Evolutionary conservation across 2,329 filamentous ascomycete species (phyloP), one percentile per base, ranked within the genome.

Genomic region (Venturia carpophila): DNA sequence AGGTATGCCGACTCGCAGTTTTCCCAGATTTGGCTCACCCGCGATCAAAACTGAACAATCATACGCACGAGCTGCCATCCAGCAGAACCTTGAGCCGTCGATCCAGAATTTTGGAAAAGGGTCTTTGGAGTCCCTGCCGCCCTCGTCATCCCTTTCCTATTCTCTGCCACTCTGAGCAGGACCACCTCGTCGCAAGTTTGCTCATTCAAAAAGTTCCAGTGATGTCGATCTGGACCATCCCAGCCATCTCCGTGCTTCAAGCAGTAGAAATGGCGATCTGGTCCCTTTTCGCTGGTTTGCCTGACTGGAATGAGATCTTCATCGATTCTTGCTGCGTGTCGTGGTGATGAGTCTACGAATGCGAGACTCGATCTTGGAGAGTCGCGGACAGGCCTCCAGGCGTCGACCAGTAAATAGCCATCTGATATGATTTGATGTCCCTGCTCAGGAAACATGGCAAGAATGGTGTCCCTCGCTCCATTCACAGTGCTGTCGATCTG

Each of bases 301-400:
- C 30, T 39, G 52, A 58, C 52, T 58, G 52, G 52, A 5, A 58
- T 58, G 52, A 58, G 52, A n/a, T 58, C 52, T 37, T 34, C 52
- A 27, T 58, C 52, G 52, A 58, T 58, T 19, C 52, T 58, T 37
- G 52, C 37, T 34, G 30, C 52, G 30, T 58, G 52, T 58, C 52
- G 52, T 37, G 52, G 52, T 3, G 52, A 34, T 37, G 52, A 58
- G 21, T 58, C 52, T 37, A 58, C 52, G 30, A 58, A 58, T 37
- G 52, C 52, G 37, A 58, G 52, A n/a, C 52, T 58, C 52, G 30
- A n/a, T 58, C 52, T 19, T 58, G 30, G 52, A n/a, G 27, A 34
- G 7, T 58, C 27, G 15, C 19, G 52, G 7, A 58, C 19, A 11
- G 52, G 52, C 19, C 30, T 58, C 52, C 52, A 58, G 30, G 52